Evolutionary conservation across 768 basidiomycete genomes (phyloP), one percentile per base, ranked within the genome.

Genomic region (Collybiopsis confluens): DNA sequence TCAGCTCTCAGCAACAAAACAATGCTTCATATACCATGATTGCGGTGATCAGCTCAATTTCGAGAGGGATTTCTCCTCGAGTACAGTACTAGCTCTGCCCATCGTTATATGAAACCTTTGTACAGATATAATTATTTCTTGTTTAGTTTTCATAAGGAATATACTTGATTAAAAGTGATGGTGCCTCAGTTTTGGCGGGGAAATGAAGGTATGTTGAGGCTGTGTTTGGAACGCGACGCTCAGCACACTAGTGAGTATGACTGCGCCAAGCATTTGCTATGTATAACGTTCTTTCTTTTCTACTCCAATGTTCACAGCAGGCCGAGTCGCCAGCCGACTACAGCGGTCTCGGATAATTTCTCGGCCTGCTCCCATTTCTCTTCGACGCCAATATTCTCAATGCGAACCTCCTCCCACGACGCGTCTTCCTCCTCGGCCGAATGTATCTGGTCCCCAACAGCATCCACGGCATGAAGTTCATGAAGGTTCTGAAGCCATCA

Each of bases 401-500:
- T 23, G 38, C 16, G 20, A 18, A 30, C n/a, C 50, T 21, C 10
- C 38, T 30, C 2, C 2, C 8, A 24, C 40, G n/a, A 52, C 50
- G 47, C 54, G 43, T 18, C 47, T 45, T 26, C 37, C 30, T 26
- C 37, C 30, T 45, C 54, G 23, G 28, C 23, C 36, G 18, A 49
- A 26, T 15, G 6, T 43, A 4, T 40, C 50, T 7, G 10, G 36
- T 9, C 4, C 24, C n/a, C 38, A 52, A 36, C 6, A 27, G n/a
- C 26, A 38, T 23, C 23, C 35, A 35, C 28, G 23, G 35, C 76
- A 75, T 64, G 73, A 78, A 57, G 70, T 68, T 0, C 76, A 72
- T 2, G 77, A 77, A 54, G 70, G 71, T 23, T 73, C 65, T n/a
- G 58, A 65, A 26, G 61, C 69, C 2, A 44, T 74, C 40, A 75